Conservation (phyloP, 495 filamentous ascomycete species). For the Xylaria telfairii region DNA sequence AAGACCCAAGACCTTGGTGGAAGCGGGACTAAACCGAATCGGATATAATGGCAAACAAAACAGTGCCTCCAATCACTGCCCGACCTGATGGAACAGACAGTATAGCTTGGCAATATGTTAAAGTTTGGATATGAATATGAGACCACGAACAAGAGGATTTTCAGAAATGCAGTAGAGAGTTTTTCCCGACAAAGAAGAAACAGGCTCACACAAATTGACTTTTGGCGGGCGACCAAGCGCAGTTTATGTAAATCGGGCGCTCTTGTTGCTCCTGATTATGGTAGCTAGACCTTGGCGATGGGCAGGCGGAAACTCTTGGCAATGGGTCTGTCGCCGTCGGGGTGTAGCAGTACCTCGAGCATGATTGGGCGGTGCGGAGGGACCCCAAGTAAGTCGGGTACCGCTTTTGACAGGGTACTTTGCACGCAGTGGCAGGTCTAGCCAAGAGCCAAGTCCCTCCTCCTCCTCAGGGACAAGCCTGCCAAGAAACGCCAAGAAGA, state of each 20-base stretch:
- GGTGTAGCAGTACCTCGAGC: slow-evolving; percentile 29
- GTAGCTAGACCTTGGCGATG: slow-evolving; percentile 49
- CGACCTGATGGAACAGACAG: slow-evolving; percentile 28
- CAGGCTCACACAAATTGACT: slow-evolving; percentile 22
- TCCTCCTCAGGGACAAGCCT: slow-evolving; percentile 36
- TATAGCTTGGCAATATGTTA: slow-evolving; percentile 16
- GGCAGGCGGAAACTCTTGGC: slow-evolving; percentile 56
- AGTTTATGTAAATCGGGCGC: slow-evolving; percentile 51
- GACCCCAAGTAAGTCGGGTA: slow-evolving; percentile 35
- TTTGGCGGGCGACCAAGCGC: slow-evolving; percentile 38
- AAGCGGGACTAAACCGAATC: slow-evolving; percentile 16
- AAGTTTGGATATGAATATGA: neutral
- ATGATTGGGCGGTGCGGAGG: slow-evolving; percentile 35
- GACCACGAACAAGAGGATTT: neutral
- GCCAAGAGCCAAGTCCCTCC: slow-evolving; percentile 33
- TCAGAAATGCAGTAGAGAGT: slow-evolving; percentile 16
- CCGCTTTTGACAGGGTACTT: slow-evolving; percentile 32
- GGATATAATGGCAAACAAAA: slow-evolving; percentile 6
- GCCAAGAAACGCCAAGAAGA: slow-evolving; percentile 36
- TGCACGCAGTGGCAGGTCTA: neutral
- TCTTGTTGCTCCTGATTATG: slow-evolving; percentile 55
- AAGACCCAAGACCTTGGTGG: slow-evolving; percentile 20
- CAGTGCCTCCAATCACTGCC: slow-evolving; percentile 17
- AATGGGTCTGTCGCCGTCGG: slow-evolving; percentile 36
- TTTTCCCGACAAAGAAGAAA: slow-evolving; percentile 31